Evolutionary conservation across 1,139 yeast species (phyloP), one percentile per base, ranked within the genome.

Genomic region (Wickerhamomyces sp.): DNA sequence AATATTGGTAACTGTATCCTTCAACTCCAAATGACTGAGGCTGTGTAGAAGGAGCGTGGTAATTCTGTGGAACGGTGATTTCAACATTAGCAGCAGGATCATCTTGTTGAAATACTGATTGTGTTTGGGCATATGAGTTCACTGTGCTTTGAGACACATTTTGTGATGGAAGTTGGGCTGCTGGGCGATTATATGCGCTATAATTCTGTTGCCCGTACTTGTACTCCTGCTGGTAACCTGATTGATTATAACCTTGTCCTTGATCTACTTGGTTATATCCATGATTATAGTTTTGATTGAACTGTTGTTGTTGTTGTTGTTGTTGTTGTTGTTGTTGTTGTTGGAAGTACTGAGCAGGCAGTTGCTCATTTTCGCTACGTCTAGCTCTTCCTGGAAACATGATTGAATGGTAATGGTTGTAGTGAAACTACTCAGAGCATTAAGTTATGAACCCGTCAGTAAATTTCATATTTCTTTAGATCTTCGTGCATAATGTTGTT

Each of bases 1-100:
- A 86, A 65, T 85, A 85, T 58, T 80, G 84, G 62, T 64, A 83
- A 29, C 48, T 42, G 37, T 50, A 37, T 1, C 45, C 36, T 67
- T 42, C 40, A 14, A 31, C 33, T 52, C 68, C 69, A 47, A 60
- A 59, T 5, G 54, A 46, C 45, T 61, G 72, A 22, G 59, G 57
- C 31, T 49, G 56, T 21, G 56, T 46, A 4, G 64, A 58, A 6
- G 71, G 69, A 7, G 56, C 42, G 15, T 47, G 46, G 4, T 33
- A 36, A 9, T 44, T 14, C 9, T 36, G 38, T 21, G 43, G 56
- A 31, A 41, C 26, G 12, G 43, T 40, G 37, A 42, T 38, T 7
- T 36, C 20, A 16, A 37, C 38, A 16, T 41, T 33, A 22, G 38
- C 32, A 22, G 44, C 52, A 38, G 40, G 44, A 35, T 43, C 43